These are phyloP conservation scores for Endocarpon pusillum DNA, from an alignment of 495 filamentous ascomycete species.

Conservation along the genomic window DNA sequence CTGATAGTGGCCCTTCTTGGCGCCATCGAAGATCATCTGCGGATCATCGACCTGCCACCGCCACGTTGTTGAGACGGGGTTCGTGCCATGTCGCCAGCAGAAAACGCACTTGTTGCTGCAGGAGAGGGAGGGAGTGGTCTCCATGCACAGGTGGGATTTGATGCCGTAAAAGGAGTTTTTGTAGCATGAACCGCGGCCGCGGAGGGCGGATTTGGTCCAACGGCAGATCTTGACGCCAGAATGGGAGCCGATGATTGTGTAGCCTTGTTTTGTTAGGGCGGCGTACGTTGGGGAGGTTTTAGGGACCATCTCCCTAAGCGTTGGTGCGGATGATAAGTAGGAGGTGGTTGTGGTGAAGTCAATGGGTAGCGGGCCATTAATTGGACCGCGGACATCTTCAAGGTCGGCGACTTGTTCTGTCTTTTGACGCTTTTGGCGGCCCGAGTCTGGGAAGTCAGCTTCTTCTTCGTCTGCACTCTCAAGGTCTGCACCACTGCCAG, in stretches of 20 bases:
- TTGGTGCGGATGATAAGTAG: slow-evolving; percentile 20
- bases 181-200: slow-evolving; percentile 88
- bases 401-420: slow-evolving; percentile 47
- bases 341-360: slow-evolving; percentile 63
- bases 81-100: slow-evolving; percentile 96
- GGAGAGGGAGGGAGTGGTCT: slow-evolving; percentile 83
- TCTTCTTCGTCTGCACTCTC: slow-evolving; percentile 71
- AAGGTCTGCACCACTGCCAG: slow-evolving; percentile 61
- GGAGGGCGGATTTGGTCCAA: slow-evolving; percentile 96
- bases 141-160: slow-evolving; percentile 90
- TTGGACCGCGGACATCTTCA: slow-evolving; percentile 55
- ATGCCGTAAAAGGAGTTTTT: slow-evolving; percentile 97
- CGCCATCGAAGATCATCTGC: slow-evolving; percentile 70
- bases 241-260: slow-evolving; percentile 85
- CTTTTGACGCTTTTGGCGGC: slow-evolving; percentile 15
- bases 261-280: slow-evolving; percentile 87
- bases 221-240: slow-evolving; percentile 95
- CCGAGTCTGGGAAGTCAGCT: slow-evolving; percentile 18
- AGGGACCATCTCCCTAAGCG: slow-evolving; percentile 82
- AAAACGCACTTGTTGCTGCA: slow-evolving; percentile 98
- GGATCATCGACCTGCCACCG: slow-evolving; percentile 88
- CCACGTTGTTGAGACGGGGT: slow-evolving; percentile 92
- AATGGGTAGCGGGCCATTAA: slow-evolving; percentile 42
- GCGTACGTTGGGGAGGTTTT: slow-evolving; percentile 72
- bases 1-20: slow-evolving; percentile 81